Percentiles rank a stretch among this genome's conserved stretches.
Evolutionary conservation across 805 yeast genomes (phyloP).

Genomic region (Kodamaea hsintzibuensis): DNA sequence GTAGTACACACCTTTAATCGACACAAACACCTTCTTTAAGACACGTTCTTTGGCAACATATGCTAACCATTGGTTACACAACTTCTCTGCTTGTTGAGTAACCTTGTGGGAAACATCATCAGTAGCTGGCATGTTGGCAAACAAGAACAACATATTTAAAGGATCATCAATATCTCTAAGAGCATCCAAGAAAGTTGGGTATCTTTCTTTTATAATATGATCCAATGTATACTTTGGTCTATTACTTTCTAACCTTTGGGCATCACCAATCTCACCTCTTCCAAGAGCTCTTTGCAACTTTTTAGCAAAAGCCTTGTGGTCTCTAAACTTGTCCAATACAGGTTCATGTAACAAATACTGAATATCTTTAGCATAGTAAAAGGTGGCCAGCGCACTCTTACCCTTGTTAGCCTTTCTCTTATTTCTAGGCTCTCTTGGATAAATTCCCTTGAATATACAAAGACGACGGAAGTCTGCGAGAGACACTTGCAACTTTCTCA

Average conservation of each 20-base stretch:
- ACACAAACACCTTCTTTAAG: conserved; percentile 86
- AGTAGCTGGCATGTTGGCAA: conserved; percentile 94
- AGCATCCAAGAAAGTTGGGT: conserved; percentile 92
- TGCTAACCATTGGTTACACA: conserved; percentile 95
- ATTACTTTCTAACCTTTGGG: conserved; percentile 77
- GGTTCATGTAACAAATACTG: conserved; percentile 96
- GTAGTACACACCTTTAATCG: conserved; percentile 96
- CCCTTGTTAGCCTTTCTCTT: conserved; percentile 98
- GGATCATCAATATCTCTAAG: conserved; percentile 94
- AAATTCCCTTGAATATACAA: conserved; percentile 97
- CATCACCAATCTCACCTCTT: conserved; percentile 87
- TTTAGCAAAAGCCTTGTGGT: conserved; percentile 91
- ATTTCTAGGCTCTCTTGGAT: conserved; percentile 94
- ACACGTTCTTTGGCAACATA: conserved; percentile 82
- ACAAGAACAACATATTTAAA: conserved; percentile 88
- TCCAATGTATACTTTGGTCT: conserved; percentile 86
- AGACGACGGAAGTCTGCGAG: conserved; percentile 95
- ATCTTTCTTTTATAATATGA: conserved; percentile 89
- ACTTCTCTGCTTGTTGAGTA: conserved; percentile 81
- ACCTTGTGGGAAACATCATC: conserved; percentile 76
- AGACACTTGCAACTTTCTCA: conserved; percentile 86
- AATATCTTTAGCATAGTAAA: conserved; percentile 91
- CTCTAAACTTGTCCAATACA: conserved; percentile 84
- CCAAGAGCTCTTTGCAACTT: conserved; percentile 88
- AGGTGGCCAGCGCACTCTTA: conserved; percentile 85